phyloP scores from a whole-genome alignment of 2,329 filamentous ascomycete species.

The Pseudocercospora cruenta region DNA sequence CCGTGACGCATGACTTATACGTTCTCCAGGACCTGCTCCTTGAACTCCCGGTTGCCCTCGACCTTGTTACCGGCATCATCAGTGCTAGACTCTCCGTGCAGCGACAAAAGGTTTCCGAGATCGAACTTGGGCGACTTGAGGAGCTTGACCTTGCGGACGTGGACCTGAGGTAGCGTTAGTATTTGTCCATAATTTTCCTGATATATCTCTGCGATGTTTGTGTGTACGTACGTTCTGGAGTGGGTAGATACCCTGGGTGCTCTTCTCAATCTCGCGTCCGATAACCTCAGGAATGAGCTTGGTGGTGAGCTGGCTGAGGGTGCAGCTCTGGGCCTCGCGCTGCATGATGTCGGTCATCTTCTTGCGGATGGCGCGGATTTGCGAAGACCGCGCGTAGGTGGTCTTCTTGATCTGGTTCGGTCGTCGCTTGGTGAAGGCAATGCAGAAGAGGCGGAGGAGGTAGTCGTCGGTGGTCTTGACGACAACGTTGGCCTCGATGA shows the following conservation, averaged over 20 bases:
- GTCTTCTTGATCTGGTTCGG: slow-evolving; percentile 99
- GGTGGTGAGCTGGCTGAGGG: slow-evolving; percentile 91
- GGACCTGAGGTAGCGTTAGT: slow-evolving; percentile 68
- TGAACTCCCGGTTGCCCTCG: slow-evolving; percentile 85
- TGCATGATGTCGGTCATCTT: slow-evolving; percentile 99
- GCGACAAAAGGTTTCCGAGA: slow-evolving; percentile 89
- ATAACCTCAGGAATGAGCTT: slow-evolving; percentile 99
- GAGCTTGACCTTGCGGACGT: slow-evolving; percentile 99
- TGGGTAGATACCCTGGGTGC: slow-evolving; percentile 98
- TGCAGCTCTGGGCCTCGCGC: slow-evolving; percentile 92
- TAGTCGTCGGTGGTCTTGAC: slow-evolving; percentile 99
- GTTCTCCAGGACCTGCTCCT: slow-evolving; percentile 91
- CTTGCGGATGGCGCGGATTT: slow-evolving; percentile 97
- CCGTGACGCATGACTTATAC: slow-evolving; percentile 65
- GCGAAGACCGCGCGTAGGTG: slow-evolving; percentile 94
- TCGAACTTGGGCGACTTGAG: slow-evolving; percentile 99
- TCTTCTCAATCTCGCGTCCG: slow-evolving; percentile 99
- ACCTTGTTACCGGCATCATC: slow-evolving; percentile 97
- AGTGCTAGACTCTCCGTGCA: slow-evolving; percentile 95
- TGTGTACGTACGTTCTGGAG: slow-evolving; percentile 82
- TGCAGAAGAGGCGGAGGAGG: slow-evolving; percentile 97
- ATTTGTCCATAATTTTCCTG: not conserved
- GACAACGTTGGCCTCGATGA: slow-evolving; percentile 99
- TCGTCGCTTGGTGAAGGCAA: slow-evolving; percentile 98
- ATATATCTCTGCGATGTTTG: not conserved